A percentile compares a stretch with the other conserved stretches of the same genome.
Evolutionary conservation across 352 stramenopile genomes (phyloP).

Genomic region (Phytophthora lateralis): DNA sequence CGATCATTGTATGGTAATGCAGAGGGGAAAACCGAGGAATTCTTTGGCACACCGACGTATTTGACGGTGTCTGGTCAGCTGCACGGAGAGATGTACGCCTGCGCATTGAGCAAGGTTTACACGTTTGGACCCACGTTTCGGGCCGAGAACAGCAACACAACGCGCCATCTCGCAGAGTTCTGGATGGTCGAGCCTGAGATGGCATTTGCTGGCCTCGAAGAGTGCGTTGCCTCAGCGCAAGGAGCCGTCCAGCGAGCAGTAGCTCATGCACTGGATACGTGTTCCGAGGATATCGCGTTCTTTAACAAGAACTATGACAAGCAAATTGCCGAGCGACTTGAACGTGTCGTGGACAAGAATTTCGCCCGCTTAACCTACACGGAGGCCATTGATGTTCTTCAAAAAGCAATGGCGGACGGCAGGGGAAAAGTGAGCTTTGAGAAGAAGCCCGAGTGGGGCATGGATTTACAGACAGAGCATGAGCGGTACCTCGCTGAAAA

Average conservation of each 20-base stretch:
- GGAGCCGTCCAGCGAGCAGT: constrained; percentile 91
- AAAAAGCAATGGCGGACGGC: constrained; percentile 58
- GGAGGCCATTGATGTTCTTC: constrained; percentile 93
- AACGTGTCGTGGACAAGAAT: constrained; percentile 78
- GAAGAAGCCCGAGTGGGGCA: constrained; percentile 90
- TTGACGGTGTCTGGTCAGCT: constrained; percentile 94
- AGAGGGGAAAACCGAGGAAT: constrained; percentile 90
- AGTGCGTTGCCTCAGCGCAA: constrained; percentile 95
- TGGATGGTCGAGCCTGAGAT: constrained; percentile 98
- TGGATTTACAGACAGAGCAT: constrained; percentile 97
- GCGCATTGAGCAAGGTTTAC: constrained; percentile 97
- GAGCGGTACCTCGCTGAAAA: constrained; percentile 95
- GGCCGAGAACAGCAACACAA: constrained; percentile 98
- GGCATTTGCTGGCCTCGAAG: constrained; percentile 71
- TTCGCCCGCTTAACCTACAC: constrained; percentile 96
- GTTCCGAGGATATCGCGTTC: constrained; percentile 92
- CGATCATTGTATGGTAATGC: not conserved
- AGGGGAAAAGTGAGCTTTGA: constrained; percentile 76
- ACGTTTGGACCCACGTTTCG: constrained; percentile 99
- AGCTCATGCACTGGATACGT: constrained; percentile 78
- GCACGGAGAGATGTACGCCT: constrained; percentile 97
- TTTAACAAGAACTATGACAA: constrained; percentile 93
- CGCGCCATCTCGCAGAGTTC: constrained; percentile 97
- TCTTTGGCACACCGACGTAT: constrained; percentile 94
- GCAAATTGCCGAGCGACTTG: constrained; percentile 80